A percentile compares a stretch with the other conserved stretches of the same genome.
Conservation (phyloP, 768 basidiomycete species). For the Cytidiella melzeri region DNA sequence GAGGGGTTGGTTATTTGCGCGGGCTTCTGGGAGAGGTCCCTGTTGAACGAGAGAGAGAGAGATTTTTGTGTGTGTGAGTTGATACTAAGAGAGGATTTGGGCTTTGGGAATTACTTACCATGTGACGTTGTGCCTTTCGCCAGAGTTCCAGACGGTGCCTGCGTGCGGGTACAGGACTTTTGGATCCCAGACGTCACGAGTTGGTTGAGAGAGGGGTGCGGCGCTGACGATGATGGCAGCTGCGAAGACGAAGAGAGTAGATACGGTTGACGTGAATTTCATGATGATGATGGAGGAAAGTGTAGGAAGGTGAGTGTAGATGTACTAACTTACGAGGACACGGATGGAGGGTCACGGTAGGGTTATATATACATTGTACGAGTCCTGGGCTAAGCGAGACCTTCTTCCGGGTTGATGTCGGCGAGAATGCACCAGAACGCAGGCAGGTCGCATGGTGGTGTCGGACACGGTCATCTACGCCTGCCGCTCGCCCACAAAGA, state of each 20-base stretch:
- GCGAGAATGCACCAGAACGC: too few species aligned
- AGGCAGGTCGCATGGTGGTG: too few species aligned
- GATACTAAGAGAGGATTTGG: not conserved
- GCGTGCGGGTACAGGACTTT: constrained; percentile 39
- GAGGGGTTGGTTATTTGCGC: constrained; percentile 33
- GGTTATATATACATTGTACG: too few species aligned
- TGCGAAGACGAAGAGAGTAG: constrained; percentile 2
- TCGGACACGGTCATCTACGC: too few species aligned
- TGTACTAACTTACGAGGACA: too few species aligned
- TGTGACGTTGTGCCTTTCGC: constrained; percentile 40
- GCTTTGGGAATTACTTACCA: constrained; percentile 32
- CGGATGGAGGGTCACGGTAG: too few species aligned
- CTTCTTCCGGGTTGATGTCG: too few species aligned
- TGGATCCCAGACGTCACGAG: constrained; percentile 44
- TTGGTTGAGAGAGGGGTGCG: not conserved
- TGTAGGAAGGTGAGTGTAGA: too few species aligned
- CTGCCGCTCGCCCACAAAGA: too few species aligned
- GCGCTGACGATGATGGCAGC: not conserved
- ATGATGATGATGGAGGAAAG: not conserved
- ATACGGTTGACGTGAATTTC: not conserved
- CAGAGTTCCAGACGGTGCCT: constrained; percentile 39
- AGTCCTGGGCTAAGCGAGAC: too few species aligned
- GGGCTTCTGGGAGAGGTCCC: constrained; percentile 37
- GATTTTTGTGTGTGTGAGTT: too few species aligned
- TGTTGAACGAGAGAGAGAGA: constrained; percentile 17